Evolutionary conservation across 108 stramenopile species (phyloP), one percentile per base, ranked within the genome.

Genomic region (Parietichytrium sp.): DNA sequence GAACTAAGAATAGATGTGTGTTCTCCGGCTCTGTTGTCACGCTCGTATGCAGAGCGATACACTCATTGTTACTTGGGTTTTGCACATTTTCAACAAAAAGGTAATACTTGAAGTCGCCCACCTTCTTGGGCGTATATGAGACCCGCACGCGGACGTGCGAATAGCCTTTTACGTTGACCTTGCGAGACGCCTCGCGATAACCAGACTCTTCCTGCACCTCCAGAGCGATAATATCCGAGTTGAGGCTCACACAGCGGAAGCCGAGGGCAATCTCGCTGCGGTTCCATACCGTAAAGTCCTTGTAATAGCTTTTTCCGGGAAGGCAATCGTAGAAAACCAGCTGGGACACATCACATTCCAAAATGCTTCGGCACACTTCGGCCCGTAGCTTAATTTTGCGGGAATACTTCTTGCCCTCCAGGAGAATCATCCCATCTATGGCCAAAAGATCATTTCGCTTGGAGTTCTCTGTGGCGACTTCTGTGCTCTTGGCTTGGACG

Each of bases 321-420:
- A 72, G 10, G 33, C 61, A 72, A 42, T 72, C 61, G 61, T 33
- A 72, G 20, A 72, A 72, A 7, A 42, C 61, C 15, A 72, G 61
- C 61, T 72, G 61, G 12, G 61, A 72, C 16, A 72, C 61, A 27
- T 72, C 61, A 20, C 61, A 72, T 38, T 72, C 61, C 1, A 72
- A 42, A 1, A 72, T 42, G 20, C 61, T 72, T n/a, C 45, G 36
- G 61, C 61, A 72, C 10, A 27, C 61, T n/a, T n/a, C n/a, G n/a
- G n/a, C n/a, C n/a, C n/a, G n/a, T n/a, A n/a, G n/a, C n/a, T n/a
- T n/a, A n/a, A n/a, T n/a, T n/a, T n/a, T n/a, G n/a, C n/a, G n/a
- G n/a, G n/a, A n/a, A n/a, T n/a, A n/a, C n/a, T n/a, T n/a, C n/a
- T n/a, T n/a, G n/a, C n/a, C n/a, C n/a, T n/a, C n/a, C n/a, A n/a